These are phyloP conservation scores for Gossypium bickii DNA, from an alignment of 345 rosid genomes.

Conservation along the genomic window DNA sequence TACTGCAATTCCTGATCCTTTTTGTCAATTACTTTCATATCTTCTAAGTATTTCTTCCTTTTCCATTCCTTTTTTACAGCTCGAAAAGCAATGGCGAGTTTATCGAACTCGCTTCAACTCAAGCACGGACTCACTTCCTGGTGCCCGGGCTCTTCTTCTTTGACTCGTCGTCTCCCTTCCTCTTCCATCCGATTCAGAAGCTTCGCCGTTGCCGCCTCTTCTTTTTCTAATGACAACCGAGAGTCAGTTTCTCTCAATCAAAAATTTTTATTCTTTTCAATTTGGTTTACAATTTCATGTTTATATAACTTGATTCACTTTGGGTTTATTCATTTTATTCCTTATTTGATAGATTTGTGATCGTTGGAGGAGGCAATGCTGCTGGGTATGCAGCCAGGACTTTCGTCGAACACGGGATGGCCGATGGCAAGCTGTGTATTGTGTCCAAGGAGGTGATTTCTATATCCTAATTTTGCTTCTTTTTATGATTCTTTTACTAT, in stretches of 20 bases:
- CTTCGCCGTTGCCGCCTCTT: conserved; percentile 47
- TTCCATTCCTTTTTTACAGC: conserved; percentile 26
- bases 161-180: conserved; percentile 33
- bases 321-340: background rate
- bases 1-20: background rate
- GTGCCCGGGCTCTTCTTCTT: conserved; percentile 49
- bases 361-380: conserved; percentile 97
- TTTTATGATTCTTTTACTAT: background rate
- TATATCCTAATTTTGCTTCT: background rate
- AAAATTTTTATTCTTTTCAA: background rate
- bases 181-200: conserved; percentile 37
- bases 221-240: conserved; percentile 78
- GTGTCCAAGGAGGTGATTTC: conserved; percentile 75
- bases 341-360: conserved; percentile 50
- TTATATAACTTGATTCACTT: background rate
- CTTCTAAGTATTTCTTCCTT: background rate
- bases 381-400: conserved; percentile 94
- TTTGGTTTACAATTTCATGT: background rate
- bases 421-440: conserved; percentile 85
- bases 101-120: conserved; percentile 43
- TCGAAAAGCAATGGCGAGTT: conserved; percentile 53
- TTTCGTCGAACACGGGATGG: conserved; percentile 93
- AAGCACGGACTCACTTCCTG: conserved; percentile 57
- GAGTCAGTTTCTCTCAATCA: conserved; percentile 42
- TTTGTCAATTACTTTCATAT: background rate